These are phyloP conservation scores for Candida tibetensis DNA, from an alignment of 805 yeast species.

Conservation along the genomic window DNA sequence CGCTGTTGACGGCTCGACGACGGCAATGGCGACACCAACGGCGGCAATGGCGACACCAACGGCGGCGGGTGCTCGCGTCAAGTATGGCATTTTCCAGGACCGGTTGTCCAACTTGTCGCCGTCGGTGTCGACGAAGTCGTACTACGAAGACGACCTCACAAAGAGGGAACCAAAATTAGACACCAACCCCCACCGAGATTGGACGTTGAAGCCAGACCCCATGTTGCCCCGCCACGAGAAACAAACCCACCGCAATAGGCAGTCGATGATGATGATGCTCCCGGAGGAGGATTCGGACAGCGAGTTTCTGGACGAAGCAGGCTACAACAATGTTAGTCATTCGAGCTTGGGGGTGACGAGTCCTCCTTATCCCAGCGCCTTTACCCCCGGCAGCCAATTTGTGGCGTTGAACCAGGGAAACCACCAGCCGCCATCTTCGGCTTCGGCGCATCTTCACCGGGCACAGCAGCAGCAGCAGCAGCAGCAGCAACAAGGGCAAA, in stretches of 20 bases:
- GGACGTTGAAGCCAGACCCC: too few relatives aligned
- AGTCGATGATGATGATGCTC: slow-evolving; percentile 1
- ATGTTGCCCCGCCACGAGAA: too few relatives aligned
- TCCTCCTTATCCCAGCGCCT: background rate
- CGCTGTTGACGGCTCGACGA: background rate
- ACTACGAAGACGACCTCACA: slow-evolving; percentile 7
- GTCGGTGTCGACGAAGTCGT: slow-evolving; percentile 11
- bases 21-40: too few relatives aligned
- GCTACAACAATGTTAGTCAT: background rate
- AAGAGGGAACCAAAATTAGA: too few relatives aligned
- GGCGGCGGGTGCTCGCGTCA: slow-evolving; percentile 1
- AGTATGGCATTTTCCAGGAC: slow-evolving; percentile 11
- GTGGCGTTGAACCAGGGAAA: background rate
- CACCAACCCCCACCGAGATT: too few relatives aligned
- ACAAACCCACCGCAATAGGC: too few relatives aligned
- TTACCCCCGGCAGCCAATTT: too few relatives aligned
- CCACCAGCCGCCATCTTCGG: background rate
- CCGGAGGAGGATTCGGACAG: slow-evolving; percentile 8
- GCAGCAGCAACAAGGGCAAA: background rate
- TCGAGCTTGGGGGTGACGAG: background rate
- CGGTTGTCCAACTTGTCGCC: slow-evolving; percentile 11
- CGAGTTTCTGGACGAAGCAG: slow-evolving; percentile 14
- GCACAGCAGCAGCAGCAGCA: background rate
- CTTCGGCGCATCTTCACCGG: background rate
- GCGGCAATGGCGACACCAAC: too few relatives aligned